Evolutionary conservation across 768 basidiomycete genomes (phyloP).

Genomic region (Leucosporidium creatinivorum): DNA sequence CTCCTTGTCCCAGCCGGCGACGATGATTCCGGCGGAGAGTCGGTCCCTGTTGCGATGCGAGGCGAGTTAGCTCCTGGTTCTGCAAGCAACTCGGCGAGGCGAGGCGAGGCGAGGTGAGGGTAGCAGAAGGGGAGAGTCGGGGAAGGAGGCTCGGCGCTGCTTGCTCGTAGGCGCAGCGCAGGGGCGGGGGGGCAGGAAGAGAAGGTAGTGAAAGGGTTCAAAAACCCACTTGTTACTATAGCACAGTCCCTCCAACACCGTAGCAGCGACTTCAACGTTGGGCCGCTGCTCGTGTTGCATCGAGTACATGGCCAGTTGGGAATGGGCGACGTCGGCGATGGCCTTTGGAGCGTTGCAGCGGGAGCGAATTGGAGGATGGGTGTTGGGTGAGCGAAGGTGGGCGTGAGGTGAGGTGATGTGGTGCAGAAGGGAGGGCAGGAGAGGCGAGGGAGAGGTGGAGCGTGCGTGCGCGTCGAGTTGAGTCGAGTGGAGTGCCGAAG

Average conservation of each 20-base stretch:
- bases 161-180: too few relatives aligned
- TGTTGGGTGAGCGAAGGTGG: too few relatives aligned
- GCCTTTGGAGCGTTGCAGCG: constrained; percentile 45
- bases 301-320: constrained; percentile 38
- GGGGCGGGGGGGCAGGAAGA: background rate
- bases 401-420: too few relatives aligned
- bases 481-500: too few relatives aligned
- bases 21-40: constrained; percentile 88
- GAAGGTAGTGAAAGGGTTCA: too few relatives aligned
- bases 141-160: too few relatives aligned
- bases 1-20: constrained; percentile 94
- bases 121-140: background rate
- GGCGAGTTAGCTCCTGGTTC: too few relatives aligned
- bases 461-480: too few relatives aligned
- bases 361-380: too few relatives aligned
- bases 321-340: constrained; percentile 62
- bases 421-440: too few relatives aligned
- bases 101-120: background rate
- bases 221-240: constrained; percentile 93
- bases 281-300: constrained; percentile 50
- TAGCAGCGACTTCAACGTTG: constrained; percentile 75
- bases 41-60: constrained; percentile 37
- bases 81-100: background rate
- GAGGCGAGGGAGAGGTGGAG: too few relatives aligned
- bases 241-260: constrained; percentile 75